Conservation (phyloP, 192 early-diverging fungal species). For the Rhizoclosmatium sp. region DNA sequence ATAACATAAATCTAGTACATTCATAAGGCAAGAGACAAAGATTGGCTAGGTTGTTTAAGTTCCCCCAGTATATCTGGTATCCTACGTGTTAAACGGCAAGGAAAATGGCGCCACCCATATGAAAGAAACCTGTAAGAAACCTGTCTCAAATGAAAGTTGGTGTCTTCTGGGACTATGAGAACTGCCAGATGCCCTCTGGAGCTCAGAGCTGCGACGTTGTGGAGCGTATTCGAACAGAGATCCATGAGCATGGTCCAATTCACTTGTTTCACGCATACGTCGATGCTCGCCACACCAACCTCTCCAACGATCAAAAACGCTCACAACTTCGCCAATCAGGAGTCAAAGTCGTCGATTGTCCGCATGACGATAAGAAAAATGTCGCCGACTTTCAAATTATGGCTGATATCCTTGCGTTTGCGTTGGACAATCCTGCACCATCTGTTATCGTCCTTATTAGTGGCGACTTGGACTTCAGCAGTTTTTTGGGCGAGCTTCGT, state of each 20-base stretch:
- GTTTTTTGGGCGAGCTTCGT: constrained; percentile 7
- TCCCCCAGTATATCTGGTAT: no score
- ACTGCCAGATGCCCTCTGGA: background rate
- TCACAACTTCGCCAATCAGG: constrained; percentile 9
- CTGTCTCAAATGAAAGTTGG: constrained; percentile 13
- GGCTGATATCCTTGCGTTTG: constrained; percentile 34
- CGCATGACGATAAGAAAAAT: constrained; percentile 22
- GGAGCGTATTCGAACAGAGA: background rate
- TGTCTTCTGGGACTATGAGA: constrained; percentile 39
- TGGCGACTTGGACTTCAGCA: constrained; percentile 30
- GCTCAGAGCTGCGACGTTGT: background rate
- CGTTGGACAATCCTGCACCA: constrained; percentile 16
- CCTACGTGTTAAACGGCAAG: no score
- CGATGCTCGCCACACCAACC: background rate
- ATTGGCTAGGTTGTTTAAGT: no score
- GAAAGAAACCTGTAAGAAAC: no score
- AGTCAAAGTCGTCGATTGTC: constrained; percentile 22
- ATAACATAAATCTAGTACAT: no score
- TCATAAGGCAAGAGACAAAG: no score
- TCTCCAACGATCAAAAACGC: background rate
- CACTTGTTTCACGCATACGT: background rate
- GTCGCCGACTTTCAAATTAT: constrained; percentile 25
- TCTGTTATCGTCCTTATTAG: constrained; percentile 27
- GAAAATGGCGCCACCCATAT: no score
- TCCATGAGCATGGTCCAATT: background rate